Evolutionary conservation across 2,329 filamentous ascomycete species (phyloP).

Genomic region (Akanthomyces lecanii): DNA sequence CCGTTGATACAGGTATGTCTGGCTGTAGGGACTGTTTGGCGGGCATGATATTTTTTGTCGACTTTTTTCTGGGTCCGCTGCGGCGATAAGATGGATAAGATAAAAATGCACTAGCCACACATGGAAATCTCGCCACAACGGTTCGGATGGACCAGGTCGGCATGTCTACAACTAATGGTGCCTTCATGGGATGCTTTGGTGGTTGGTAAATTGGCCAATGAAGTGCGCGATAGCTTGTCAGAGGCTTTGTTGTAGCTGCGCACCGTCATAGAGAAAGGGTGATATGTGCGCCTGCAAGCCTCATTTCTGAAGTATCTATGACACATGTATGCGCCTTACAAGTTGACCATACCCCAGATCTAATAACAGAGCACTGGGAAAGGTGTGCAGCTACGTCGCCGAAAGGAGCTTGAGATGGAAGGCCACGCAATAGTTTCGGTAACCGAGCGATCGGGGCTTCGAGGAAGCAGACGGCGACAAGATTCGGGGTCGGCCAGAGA

Average conservation of each 20-base stretch:
- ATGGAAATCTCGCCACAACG: neutral
- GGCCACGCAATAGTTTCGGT: neutral
- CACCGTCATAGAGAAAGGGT: neutral
- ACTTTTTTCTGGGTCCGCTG: slow-evolving; percentile 16
- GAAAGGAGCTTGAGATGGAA: neutral
- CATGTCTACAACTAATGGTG: neutral
- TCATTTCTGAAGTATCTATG: neutral
- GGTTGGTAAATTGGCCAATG: neutral
- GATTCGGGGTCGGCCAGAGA: slow-evolving; percentile 11
- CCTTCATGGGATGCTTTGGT: neutral
- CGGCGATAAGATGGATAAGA: slow-evolving; percentile 17
- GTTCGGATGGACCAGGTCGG: neutral
- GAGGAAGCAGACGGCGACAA: neutral
- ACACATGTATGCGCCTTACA: neutral
- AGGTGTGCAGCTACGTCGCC: neutral
- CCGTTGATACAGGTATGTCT: neutral
- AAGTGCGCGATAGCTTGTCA: neutral
- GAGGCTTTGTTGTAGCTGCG: neutral
- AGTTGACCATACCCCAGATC: neutral
- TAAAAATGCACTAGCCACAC: slow-evolving; percentile 3
- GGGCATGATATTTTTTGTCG: slow-evolving; percentile 13
- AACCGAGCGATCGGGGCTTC: neutral
- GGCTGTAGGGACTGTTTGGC: slow-evolving; percentile 1
- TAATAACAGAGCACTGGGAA: neutral
- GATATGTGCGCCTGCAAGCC: neutral